Conservation (phyloP, 139 green algal genomes). For the Mesotaenium endlicherianum region DNA sequence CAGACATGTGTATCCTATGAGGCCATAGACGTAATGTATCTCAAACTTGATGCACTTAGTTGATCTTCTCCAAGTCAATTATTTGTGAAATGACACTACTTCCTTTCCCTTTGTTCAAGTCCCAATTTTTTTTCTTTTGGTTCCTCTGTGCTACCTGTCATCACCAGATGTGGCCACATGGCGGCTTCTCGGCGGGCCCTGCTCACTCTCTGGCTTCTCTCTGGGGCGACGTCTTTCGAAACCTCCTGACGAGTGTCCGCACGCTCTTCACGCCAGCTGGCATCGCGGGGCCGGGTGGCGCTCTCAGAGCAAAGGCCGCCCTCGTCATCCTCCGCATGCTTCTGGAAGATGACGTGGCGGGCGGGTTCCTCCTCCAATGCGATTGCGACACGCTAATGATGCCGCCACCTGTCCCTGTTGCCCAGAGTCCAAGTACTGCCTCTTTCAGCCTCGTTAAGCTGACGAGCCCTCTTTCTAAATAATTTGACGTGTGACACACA, state of each 20-base stretch:
- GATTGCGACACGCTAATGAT: background rate
- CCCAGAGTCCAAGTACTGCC: too few relatives aligned
- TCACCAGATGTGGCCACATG: background rate
- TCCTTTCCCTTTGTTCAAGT: too few relatives aligned
- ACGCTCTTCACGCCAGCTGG: background rate
- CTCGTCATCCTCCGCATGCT: constrained; percentile 11
- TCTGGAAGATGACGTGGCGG: background rate
- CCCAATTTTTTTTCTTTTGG: constrained; percentile 7
- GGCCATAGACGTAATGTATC: too few relatives aligned
- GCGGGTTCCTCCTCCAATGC: constrained; percentile 28
- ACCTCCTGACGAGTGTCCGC: background rate
- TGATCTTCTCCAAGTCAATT: too few relatives aligned
- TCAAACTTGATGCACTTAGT: too few relatives aligned
- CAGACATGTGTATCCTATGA: too few relatives aligned
- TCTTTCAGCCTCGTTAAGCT: too few relatives aligned
- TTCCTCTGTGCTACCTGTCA: background rate
- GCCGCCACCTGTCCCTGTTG: too few relatives aligned
- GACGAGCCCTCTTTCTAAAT: too few relatives aligned
- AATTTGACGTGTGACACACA: too few relatives aligned
- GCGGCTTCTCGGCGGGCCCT: background rate
- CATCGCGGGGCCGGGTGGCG: background rate
- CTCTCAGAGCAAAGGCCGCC: background rate
- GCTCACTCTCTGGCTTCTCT: background rate
- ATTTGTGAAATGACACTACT: too few relatives aligned
- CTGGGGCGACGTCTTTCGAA: constrained; percentile 13